Conservation (phyloP, 768 basidiomycete genomes). For the Vararia minispora region DNA sequence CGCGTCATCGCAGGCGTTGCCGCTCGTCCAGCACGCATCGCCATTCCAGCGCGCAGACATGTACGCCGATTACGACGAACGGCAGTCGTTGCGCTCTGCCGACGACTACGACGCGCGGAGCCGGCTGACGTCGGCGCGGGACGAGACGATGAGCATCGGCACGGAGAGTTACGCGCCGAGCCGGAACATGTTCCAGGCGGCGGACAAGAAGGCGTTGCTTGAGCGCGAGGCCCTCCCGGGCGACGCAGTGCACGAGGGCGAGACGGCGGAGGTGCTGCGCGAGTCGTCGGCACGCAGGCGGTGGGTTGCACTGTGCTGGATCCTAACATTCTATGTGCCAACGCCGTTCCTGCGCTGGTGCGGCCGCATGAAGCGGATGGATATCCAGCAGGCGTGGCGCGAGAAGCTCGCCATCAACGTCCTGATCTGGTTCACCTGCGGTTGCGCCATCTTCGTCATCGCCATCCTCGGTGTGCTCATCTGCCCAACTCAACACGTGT, state of each 20-base stretch:
- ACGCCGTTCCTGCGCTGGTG: constrained; percentile 52
- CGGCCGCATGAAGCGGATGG: constrained; percentile 90
- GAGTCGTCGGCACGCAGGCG: constrained; percentile 70
- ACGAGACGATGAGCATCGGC: constrained; percentile 72
- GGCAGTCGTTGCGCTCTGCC: constrained; percentile 56
- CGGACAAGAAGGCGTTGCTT: constrained; percentile 57
- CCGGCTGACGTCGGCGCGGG: constrained; percentile 64
- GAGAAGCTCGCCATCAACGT: constrained; percentile 94
- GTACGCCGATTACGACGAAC: constrained; percentile 73
- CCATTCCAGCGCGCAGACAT: constrained; percentile 69
- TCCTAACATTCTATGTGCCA: constrained; percentile 90
- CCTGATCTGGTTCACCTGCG: constrained; percentile 92
- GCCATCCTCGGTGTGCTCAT: constrained; percentile 79
- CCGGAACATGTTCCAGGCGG: constrained; percentile 88
- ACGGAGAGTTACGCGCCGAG: constrained; percentile 92
- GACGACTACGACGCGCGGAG: constrained; percentile 78
- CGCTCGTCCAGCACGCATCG: constrained; percentile 75
- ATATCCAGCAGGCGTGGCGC: constrained; percentile 93
- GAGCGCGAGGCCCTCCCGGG: constrained; percentile 82
- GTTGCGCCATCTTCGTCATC: constrained; percentile 86
- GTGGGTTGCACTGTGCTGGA: constrained; percentile 84
- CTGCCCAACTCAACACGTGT: constrained; percentile 92
- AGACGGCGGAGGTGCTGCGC: constrained; percentile 79
- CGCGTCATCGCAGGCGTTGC: constrained; percentile 61
- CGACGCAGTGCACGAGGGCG: constrained; percentile 78